Base-by-base conservation (phyloP, 805 yeast genomes). In the Lipomyces spencermartinsiae region DNA sequence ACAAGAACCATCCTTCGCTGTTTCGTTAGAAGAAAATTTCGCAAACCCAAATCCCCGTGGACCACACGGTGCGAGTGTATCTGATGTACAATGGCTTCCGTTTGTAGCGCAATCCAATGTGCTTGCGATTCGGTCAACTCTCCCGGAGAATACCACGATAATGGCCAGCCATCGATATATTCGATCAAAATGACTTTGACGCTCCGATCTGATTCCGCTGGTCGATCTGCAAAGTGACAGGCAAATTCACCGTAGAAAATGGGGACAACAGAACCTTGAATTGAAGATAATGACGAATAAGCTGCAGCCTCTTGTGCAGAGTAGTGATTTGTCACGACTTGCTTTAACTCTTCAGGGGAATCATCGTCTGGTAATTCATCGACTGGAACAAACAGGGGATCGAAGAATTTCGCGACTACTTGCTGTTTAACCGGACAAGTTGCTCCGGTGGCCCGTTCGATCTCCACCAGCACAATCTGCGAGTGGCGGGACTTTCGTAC, bases 401-500 rank as follows among this genome's bases (percentile, higher is more conserved):
- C 54, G 19, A 49, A 49, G 54, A 16, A 49, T 49, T 49, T 49
- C 19, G 54, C 54, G 25, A 49, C 54, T 8, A 49, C 54, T 49
- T 49, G 54, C 54, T 49, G 1, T 49, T 49, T 16, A 16, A 19
- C 54, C 7, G 54, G 54, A 49, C 54, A 49, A 49, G 54, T n/a
- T n/a, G 54, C 54, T 16, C 19, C 54, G 19, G 54, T n/a, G 54
- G 54, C 19, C 54, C 25, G 19, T 16, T 49, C 54, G 54, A 49
- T 2, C 54, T 49, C 54, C 19, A 19, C 54, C 25, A 49, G 54
- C 19, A 49, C 54, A 49, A 49, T 49, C 54, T 49, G 54, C 25
- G 54, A 49, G 54, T 49, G 54, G 12, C 54, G 54, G 54, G 54
- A 49, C 54, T 49, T 49, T 49, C 54, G 54, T 19, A 49, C 54